Percentiles rank a stretch among this genome's conserved stretches.
phyloP scores from a whole-genome alignment of 768 basidiomycete genomes.

The Pulveroboletus sp. region DNA sequence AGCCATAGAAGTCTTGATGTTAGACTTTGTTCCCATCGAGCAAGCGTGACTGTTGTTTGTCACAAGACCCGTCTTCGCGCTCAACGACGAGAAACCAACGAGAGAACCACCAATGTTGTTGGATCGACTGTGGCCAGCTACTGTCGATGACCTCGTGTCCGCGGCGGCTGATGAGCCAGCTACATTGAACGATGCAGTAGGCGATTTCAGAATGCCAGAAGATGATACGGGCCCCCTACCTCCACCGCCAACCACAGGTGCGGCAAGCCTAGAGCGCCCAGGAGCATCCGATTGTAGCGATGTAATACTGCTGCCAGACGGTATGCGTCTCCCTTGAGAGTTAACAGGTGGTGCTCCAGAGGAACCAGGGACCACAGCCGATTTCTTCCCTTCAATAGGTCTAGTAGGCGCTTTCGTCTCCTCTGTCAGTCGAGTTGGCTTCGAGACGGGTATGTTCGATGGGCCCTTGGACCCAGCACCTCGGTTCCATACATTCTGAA shows the following conservation, averaged over 20 bases:
- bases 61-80: constrained; percentile 30
- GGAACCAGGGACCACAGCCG: constrained; percentile 14
- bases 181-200: constrained; percentile 14
- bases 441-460: constrained; percentile 27
- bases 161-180: constrained; percentile 11
- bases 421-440: constrained; percentile 15
- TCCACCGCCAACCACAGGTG: constrained; percentile 1
- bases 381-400: constrained; percentile 19
- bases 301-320: constrained; percentile 14
- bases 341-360: constrained; percentile 18
- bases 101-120: constrained; percentile 15
- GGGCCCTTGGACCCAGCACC: constrained; percentile 33
- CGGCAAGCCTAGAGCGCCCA: constrained; percentile 13
- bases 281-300: constrained; percentile 2
- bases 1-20: constrained; percentile 2
- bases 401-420: constrained; percentile 12
- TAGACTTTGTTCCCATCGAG: constrained; percentile 29
- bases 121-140: constrained; percentile 15
- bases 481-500: constrained; percentile 70
- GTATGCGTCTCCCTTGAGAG: constrained; percentile 15
- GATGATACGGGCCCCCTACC: constrained; percentile 5
- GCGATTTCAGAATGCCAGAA: constrained; percentile 18
- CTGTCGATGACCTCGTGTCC: constrained; percentile 11
- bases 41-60: constrained; percentile 18
- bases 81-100: constrained; percentile 36